phyloP scores from a whole-genome alignment of 176 grass and related monocot species.

The Paspalum vaginatum region DNA sequence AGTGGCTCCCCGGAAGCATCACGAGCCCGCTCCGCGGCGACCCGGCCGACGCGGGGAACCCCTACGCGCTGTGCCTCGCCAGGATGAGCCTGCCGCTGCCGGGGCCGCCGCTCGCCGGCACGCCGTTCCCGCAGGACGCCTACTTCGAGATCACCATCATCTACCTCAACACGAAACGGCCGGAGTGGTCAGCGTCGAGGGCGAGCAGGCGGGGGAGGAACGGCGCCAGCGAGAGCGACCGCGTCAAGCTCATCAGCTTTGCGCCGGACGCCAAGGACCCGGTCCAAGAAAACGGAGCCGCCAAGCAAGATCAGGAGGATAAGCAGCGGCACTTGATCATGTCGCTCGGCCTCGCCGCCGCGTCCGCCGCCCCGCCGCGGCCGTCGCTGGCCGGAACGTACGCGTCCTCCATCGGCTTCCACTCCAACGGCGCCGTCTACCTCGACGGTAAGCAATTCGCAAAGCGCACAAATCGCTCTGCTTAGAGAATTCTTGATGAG shows the following conservation, averaged over 20 bases:
- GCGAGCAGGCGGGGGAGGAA: conserved; percentile 45
- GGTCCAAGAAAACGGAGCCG: conserved; percentile 33
- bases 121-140: conserved; percentile 85
- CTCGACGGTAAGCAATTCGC: conserved; percentile 72
- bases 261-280: conserved; percentile 14
- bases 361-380: not conserved
- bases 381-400: conserved; percentile 68
- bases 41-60: not conserved
- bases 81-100: conserved; percentile 83
- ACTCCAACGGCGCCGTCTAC: conserved; percentile 80
- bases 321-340: conserved; percentile 55
- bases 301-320: conserved; percentile 43
- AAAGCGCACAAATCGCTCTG: not conserved
- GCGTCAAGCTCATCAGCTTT: conserved; percentile 62
- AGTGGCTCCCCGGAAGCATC: conserved; percentile 41
- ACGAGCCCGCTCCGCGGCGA: conserved; percentile 46
- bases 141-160: conserved; percentile 96
- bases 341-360: conserved; percentile 64
- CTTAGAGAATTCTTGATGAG: not conserved
- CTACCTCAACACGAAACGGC: conserved; percentile 61
- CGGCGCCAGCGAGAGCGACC: conserved; percentile 54
- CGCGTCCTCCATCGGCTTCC: conserved; percentile 80
- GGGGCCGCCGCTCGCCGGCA: conserved; percentile 61
- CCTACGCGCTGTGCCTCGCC: conserved; percentile 38
- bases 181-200: conserved; percentile 56